A percentile compares a stretch with the other conserved stretches of the same genome.
These are phyloP conservation scores for Breviolum minutum DNA, from an alignment of 73 alveolate genomes.

Conservation along the genomic window DNA sequence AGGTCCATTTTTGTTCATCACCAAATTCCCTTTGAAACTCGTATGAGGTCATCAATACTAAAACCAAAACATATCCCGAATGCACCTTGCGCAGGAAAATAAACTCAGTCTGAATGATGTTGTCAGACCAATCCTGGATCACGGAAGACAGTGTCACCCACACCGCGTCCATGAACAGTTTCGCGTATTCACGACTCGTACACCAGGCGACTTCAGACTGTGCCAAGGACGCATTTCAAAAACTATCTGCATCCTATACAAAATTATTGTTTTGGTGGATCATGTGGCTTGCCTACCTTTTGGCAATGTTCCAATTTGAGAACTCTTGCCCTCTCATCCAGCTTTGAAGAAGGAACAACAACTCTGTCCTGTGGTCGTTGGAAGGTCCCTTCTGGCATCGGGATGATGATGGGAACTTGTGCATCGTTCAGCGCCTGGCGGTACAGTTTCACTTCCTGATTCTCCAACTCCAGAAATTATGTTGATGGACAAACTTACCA, in stretches of 20 bases:
- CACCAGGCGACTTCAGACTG: no score
- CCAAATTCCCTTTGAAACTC: background rate
- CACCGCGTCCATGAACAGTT: no score
- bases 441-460: no score
- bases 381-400: conserved; percentile 70
- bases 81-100: conserved; percentile 22
- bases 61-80: background rate
- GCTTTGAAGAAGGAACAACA: background rate
- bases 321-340: background rate
- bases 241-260: no score
- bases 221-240: no score
- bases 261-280: no score
- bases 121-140: conserved; percentile 61
- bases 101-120: conserved; percentile 76
- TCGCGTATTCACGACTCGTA: no score
- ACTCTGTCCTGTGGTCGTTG: conserved; percentile 58
- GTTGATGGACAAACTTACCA: no score
- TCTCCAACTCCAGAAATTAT: no score
- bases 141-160: no score
- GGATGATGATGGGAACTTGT: conserved; percentile 69
- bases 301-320: no score
- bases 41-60: background rate
- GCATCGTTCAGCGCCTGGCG: conserved; percentile 46
- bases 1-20: background rate
- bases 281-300: no score